phyloP scores from a whole-genome alignment of 148 eudicot genomes.

The Chenopodium berlandieri region DNA sequence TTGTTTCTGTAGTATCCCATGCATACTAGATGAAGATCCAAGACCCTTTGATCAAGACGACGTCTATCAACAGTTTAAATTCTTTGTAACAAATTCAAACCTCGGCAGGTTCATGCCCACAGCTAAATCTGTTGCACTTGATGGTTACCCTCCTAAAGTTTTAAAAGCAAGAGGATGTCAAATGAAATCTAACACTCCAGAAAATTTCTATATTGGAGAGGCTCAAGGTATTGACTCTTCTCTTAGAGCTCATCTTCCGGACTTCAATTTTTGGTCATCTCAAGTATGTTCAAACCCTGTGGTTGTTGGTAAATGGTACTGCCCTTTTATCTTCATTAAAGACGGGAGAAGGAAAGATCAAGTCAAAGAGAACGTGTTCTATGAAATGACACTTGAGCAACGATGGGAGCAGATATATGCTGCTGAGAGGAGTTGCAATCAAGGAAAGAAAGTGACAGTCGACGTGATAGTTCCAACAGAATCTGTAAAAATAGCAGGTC shows the following conservation, averaged over 20 bases:
- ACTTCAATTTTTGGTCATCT: constrained; percentile 32
- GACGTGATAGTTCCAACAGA: constrained; percentile 44
- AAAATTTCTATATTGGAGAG: constrained; percentile 39
- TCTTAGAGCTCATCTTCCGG: constrained; percentile 54
- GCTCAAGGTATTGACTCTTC: constrained; percentile 54
- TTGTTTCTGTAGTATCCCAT: constrained; percentile 2
- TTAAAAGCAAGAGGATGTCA: constrained; percentile 49
- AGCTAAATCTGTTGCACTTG: constrained; percentile 53
- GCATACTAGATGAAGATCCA: constrained; percentile 38
- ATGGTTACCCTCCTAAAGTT: constrained; percentile 57
- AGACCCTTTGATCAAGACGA: constrained; percentile 53
- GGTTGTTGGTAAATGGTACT: constrained; percentile 75
- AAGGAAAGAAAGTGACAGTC: constrained; percentile 33
- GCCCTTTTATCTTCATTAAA: constrained; percentile 67
- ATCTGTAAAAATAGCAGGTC: constrained; percentile 34
- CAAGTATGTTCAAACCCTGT: constrained; percentile 29
- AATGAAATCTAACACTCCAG: constrained; percentile 27
- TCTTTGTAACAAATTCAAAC: constrained; percentile 20
- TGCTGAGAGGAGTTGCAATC: constrained; percentile 18
- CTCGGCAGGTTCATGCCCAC: constrained; percentile 13
- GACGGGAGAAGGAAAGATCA: constrained; percentile 49
- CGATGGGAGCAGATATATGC: constrained; percentile 64
- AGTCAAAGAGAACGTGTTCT: constrained; percentile 45
- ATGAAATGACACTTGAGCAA: constrained; percentile 67
- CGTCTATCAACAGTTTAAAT: constrained; percentile 63